Conservation (phyloP, 139 green algal genomes). For the Trebouxia sp. region DNA sequence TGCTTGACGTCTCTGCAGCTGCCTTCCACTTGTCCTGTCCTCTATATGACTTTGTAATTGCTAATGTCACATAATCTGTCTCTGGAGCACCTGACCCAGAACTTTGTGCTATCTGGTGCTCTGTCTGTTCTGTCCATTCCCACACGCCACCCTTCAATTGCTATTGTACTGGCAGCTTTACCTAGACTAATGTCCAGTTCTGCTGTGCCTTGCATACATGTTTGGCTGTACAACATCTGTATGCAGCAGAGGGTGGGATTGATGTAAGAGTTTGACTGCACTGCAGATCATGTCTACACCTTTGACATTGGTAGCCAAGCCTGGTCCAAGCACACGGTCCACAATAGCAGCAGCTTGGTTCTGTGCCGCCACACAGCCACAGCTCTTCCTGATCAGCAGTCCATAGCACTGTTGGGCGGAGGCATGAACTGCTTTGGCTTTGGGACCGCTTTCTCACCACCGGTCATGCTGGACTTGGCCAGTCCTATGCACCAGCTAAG, state of each 20-base stretch:
- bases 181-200: too few species aligned
- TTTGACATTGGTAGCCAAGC: neutral
- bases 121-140: too few species aligned
- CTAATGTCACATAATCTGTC: too few species aligned
- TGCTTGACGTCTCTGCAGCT: too few species aligned
- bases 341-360: neutral
- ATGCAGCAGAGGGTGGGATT: neutral
- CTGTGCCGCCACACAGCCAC: conserved; percentile 19
- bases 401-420: conserved; percentile 44
- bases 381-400: conserved; percentile 8
- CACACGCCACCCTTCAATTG: too few species aligned
- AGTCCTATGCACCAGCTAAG: neutral
- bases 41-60: too few species aligned
- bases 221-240: too few species aligned
- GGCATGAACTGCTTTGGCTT: conserved; percentile 68
- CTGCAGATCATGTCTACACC: conserved; percentile 17
- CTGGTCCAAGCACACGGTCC: neutral
- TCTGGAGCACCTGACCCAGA: too few species aligned
- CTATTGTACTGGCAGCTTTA: too few species aligned
- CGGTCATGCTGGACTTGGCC: conserved; percentile 35
- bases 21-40: too few species aligned
- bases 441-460: conserved; percentile 50
- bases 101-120: too few species aligned
- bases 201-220: too few species aligned
- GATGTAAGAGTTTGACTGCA: neutral